Percentiles rank a stretch among this genome's conserved stretches.
phyloP scores from a whole-genome alignment of 257 asterid species.

The Avicennia marina region DNA sequence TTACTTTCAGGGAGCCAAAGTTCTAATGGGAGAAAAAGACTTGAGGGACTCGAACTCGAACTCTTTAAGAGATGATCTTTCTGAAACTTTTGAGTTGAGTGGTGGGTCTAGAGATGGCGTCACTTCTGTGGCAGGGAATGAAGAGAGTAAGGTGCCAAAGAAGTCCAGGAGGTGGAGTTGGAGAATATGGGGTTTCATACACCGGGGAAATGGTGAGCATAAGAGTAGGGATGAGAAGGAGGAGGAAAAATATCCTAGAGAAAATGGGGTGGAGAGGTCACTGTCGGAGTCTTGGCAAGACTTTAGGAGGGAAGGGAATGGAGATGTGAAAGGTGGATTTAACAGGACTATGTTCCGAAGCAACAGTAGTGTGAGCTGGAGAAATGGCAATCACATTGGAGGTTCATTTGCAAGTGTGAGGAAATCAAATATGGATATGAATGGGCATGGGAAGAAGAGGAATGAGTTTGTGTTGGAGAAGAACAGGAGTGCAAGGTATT shows the following conservation, averaged over 20 bases:
- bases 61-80: constrained; percentile 63
- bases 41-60: constrained; percentile 41
- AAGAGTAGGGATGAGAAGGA: constrained; percentile 54
- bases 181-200: constrained; percentile 67
- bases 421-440: constrained; percentile 44
- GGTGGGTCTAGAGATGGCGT: constrained; percentile 48
- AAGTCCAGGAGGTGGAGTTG: constrained; percentile 82
- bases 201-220: constrained; percentile 40
- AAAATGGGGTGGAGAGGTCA: constrained; percentile 70
- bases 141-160: constrained; percentile 54
- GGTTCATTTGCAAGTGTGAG: constrained; percentile 64
- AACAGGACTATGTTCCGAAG: constrained; percentile 52
- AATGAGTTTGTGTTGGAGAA: constrained; percentile 71
- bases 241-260: constrained; percentile 46
- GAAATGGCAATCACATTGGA: constrained; percentile 40
- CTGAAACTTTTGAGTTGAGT: constrained; percentile 60
- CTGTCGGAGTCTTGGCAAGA: constrained; percentile 77
- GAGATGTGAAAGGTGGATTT: constrained; percentile 34
- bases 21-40: constrained; percentile 36
- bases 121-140: constrained; percentile 45
- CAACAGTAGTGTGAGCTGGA: constrained; percentile 77
- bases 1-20: constrained; percentile 47
- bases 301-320: constrained; percentile 34
- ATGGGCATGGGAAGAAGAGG: constrained; percentile 41
- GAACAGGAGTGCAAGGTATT: constrained; percentile 73